Evolutionary conservation across 371 early-diverging fungal species (phyloP).

Genomic region (Apophysomyces sp.): DNA sequence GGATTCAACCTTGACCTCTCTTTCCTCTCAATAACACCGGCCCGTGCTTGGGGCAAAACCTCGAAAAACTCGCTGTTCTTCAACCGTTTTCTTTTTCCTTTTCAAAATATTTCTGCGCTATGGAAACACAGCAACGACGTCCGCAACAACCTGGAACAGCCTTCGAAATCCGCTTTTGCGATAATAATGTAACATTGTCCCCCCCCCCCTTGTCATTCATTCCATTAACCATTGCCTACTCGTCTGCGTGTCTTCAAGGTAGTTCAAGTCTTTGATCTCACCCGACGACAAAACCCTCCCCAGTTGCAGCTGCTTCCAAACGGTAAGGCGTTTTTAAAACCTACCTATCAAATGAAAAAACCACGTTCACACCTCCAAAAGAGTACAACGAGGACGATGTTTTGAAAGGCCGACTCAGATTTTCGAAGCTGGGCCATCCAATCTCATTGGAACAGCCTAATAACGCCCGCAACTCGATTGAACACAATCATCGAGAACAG

Average conservation of each 20-base stretch:
- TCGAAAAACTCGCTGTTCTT: not conserved
- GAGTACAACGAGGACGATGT: slow-evolving; percentile 34
- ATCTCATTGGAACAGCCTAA: not conserved
- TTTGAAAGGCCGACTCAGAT: slow-evolving; percentile 27
- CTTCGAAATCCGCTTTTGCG: slow-evolving; percentile 41
- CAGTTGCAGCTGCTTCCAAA: slow-evolving; percentile 15
- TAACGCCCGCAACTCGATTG: slow-evolving; percentile 1
- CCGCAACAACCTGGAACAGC: slow-evolving; percentile 20
- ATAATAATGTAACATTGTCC: slow-evolving; percentile 24
- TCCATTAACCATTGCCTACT: not conserved
- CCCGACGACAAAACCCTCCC: slow-evolving; percentile 11
- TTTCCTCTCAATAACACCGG: not conserved
- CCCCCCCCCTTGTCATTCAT: not conserved
- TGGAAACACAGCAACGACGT: not conserved
- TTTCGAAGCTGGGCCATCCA: slow-evolving; percentile 21
- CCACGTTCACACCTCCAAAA: not conserved
- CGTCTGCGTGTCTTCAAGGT: slow-evolving; percentile 11
- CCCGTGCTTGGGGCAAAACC: not conserved
- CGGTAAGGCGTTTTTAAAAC: slow-evolving; percentile 17
- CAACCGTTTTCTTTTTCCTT: slow-evolving; percentile 1
- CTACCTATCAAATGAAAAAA: not conserved
- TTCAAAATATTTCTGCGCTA: too few species aligned
- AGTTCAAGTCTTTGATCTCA: slow-evolving; percentile 42
- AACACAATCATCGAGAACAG: not conserved
- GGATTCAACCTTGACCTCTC: too few species aligned